phyloP scores from a whole-genome alignment of 192 early-diverging fungal species.

The Coemansia sp. region DNA sequence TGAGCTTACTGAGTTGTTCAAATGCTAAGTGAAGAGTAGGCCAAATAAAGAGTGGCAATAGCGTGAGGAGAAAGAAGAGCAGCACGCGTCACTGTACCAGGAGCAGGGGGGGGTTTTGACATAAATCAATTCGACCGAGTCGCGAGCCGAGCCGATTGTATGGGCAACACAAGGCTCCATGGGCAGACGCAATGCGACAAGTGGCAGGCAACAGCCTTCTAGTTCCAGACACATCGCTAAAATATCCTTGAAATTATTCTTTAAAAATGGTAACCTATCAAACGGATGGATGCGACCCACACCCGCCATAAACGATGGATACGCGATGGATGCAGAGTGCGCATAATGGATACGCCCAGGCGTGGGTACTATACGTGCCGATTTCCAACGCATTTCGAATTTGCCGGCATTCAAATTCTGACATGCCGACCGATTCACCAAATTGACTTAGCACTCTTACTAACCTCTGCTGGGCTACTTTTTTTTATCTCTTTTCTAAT shows the following conservation, averaged over 20 bases:
- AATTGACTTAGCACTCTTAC: neutral
- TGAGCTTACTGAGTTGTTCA: conserved; percentile 36
- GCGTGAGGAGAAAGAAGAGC: neutral
- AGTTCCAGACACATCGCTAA: neutral
- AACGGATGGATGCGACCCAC: neutral
- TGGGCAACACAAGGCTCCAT: neutral
- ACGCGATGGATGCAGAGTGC: conserved; percentile 4
- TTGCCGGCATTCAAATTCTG: neutral
- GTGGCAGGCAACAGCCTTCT: neutral
- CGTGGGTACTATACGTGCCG: neutral
- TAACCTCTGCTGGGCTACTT: neutral
- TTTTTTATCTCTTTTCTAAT: neutral
- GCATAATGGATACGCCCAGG: neutral
- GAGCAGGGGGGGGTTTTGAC: neutral
- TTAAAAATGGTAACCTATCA: conserved; percentile 5
- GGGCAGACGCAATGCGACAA: neutral
- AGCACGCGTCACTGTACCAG: neutral
- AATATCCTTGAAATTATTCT: conserved; percentile 4
- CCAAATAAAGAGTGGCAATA: neutral
- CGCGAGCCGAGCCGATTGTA: neutral
- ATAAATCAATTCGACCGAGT: neutral
- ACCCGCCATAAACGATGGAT: neutral
- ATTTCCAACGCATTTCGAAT: conserved; percentile 2
- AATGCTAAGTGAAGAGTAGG: conserved; percentile 15
- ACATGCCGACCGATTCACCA: neutral